These are phyloP conservation scores for Exophiala calicioides DNA, from an alignment of 2,329 filamentous ascomycete genomes.

Conservation along the genomic window DNA sequence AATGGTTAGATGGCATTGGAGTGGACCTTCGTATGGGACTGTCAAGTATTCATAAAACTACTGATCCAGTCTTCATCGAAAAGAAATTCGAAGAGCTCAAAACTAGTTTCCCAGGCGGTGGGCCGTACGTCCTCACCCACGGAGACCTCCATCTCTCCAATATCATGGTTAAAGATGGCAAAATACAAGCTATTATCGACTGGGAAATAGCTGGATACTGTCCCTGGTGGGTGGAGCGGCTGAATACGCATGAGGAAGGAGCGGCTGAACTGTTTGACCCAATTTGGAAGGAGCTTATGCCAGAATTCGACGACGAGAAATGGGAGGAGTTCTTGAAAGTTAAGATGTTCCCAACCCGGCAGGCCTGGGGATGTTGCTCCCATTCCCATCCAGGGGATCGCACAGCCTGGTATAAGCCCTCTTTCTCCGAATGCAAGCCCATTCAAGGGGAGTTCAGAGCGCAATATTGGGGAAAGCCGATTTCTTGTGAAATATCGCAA, in stretches of 20 bases:
- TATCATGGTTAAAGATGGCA: constrained; percentile 33
- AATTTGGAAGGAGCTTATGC: neutral
- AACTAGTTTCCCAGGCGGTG: constrained; percentile 24
- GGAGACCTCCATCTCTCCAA: constrained; percentile 34
- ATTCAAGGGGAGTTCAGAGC: no score
- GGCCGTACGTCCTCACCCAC: constrained; percentile 34
- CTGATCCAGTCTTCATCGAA: constrained; percentile 10
- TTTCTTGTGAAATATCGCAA: no score
- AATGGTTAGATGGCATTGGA: constrained; percentile 12
- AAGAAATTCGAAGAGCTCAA: constrained; percentile 12
- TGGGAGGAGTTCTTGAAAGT: no score
- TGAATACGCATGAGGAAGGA: no score
- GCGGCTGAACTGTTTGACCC: no score
- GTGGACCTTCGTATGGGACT: constrained; percentile 6
- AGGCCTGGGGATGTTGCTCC: no score
- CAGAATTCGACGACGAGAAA: no score
- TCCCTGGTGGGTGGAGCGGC: constrained; percentile 25
- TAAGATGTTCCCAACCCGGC: no score
- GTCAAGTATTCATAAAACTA: neutral
- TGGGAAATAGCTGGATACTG: constrained; percentile 33
- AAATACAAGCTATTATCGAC: constrained; percentile 32
- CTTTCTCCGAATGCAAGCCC: no score
- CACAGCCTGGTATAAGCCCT: no score
- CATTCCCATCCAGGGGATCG: no score
- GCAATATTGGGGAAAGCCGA: no score